A percentile compares a stretch with the other conserved stretches of the same genome.
Conservation (phyloP, 2,329 filamentous ascomycete genomes). For the Fusarium camptoceras region DNA sequence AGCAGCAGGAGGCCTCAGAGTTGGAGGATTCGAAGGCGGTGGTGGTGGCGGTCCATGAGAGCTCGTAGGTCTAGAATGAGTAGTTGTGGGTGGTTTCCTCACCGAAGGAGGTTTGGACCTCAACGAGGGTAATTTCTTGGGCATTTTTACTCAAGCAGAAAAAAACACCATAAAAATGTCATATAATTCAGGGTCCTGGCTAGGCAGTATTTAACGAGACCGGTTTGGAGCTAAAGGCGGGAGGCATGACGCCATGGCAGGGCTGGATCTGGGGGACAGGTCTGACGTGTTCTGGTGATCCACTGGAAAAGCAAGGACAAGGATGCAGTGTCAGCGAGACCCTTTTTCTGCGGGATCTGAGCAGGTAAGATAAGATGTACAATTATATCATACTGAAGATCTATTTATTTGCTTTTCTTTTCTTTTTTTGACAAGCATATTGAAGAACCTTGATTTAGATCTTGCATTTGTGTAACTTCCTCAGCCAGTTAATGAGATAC, state of each 20-base stretch:
- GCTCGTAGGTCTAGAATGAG: conserved; percentile 21
- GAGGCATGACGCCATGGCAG: conserved; percentile 43
- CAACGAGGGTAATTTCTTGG: conserved; percentile 23
- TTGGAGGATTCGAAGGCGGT: conserved; percentile 8
- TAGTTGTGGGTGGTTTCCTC: conserved; percentile 12
- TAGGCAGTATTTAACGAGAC: conserved; percentile 7
- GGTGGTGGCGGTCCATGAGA: conserved; percentile 16
- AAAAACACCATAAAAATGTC: not conserved
- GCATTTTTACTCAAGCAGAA: conserved; percentile 22
- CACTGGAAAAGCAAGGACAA: conserved; percentile 19
- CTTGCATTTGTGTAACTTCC: not conserved
- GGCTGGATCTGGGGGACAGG: not conserved
- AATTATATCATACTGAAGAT: conserved; percentile 21
- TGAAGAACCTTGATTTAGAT: conserved; percentile 19
- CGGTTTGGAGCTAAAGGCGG: conserved; percentile 1
- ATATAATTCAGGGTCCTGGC: not conserved
- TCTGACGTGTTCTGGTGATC: conserved; percentile 48
- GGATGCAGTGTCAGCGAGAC: conserved; percentile 14
- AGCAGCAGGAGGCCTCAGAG: not conserved
- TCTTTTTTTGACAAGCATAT: not conserved
- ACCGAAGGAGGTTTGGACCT: conserved; percentile 32
- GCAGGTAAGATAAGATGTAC: conserved; percentile 15
- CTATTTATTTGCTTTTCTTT: not conserved
- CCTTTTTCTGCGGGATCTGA: conserved; percentile 13
- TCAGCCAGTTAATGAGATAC: not conserved